Evolutionary conservation across 1,284 basidiomycete genomes (phyloP), one percentile per base, ranked within the genome.

Genomic region (Ganoderma sinense): DNA sequence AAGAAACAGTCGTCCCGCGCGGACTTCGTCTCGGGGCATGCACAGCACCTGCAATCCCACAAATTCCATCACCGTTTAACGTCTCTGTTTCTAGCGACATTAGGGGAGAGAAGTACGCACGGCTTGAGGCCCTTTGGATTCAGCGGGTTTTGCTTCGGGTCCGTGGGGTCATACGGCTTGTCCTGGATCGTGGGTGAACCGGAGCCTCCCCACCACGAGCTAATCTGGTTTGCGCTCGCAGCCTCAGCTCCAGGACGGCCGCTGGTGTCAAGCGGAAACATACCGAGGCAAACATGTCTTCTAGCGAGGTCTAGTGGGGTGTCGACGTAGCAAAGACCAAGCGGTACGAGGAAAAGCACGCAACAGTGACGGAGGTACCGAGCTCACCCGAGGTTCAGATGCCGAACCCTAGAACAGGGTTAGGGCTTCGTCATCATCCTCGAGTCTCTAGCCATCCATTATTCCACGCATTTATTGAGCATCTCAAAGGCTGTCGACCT

Each of bases 1-100:
- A 99, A 84, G 86, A 98, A 98, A 83, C 97, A 99, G 75, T 97
- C 93, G 82, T 99, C 97, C 43, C 97, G 88, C 33, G 87, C 88
- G 8, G 91, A 89, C 82, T 99, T 99, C 0, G 97, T 98, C 76
- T 97, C 89, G 16, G 97, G 96, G 81, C 97, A 99, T 59, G 97
- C 97, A 78, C 97, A 99, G 79, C 97, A 99, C 73, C 92, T 96
- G 53, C 53, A 56, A 73, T 26, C 18, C 62, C n/a, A 33, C 10
- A 10, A 48, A 26, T 23, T 8, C 48, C 48, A 14, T 26, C 10
- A 11, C 16, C 29, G 39, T 33, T 20, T 33, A 23, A 16, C n/a
- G 8, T 6, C 45, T n/a, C 6, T 26, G 8, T 6, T 20, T n/a
- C 6, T 26, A 5, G 6, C 31, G 45, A 2, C 18, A 53, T 26